Evolutionary conservation across 2,329 filamentous ascomycete species (phyloP).

Genomic region (Fusarium sp.): DNA sequence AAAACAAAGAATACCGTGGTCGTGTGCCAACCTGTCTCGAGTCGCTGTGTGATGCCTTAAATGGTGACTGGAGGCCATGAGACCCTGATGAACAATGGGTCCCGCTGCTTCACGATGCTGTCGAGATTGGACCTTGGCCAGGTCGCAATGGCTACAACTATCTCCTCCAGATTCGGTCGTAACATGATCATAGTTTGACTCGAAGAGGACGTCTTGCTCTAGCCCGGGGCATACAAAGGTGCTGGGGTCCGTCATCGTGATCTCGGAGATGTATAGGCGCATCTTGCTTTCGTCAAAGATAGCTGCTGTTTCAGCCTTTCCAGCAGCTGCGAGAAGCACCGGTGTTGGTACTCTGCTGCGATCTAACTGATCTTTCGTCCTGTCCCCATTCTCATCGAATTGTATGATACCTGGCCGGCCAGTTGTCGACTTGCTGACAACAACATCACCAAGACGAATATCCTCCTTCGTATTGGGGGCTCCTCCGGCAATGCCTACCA

Average conservation of each 20-base stretch:
- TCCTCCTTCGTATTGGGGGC: background rate
- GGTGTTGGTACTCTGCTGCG: background rate
- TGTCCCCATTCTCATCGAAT: background rate
- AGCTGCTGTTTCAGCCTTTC: background rate
- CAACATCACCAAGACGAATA: constrained; percentile 1
- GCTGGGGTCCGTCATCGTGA: background rate
- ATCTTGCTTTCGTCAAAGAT: constrained; percentile 2
- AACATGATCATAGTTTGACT: background rate
- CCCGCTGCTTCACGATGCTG: background rate
- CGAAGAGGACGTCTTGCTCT: background rate
- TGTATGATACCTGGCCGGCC: background rate
- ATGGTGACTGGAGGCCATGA: background rate
- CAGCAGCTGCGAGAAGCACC: background rate
- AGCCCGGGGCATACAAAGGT: background rate
- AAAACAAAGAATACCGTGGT: background rate
- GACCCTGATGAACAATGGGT: background rate
- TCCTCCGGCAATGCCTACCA: background rate
- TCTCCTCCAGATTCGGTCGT: no score
- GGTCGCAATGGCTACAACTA: background rate
- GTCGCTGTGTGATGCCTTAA: background rate
- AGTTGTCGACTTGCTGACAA: background rate
- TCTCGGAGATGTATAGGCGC: background rate
- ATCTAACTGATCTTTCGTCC: background rate
- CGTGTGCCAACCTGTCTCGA: background rate
- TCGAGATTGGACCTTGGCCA: no score